These are phyloP conservation scores for Hypomontagnella monticulosa DNA, from an alignment of 495 filamentous ascomycete genomes.

Conservation along the genomic window DNA sequence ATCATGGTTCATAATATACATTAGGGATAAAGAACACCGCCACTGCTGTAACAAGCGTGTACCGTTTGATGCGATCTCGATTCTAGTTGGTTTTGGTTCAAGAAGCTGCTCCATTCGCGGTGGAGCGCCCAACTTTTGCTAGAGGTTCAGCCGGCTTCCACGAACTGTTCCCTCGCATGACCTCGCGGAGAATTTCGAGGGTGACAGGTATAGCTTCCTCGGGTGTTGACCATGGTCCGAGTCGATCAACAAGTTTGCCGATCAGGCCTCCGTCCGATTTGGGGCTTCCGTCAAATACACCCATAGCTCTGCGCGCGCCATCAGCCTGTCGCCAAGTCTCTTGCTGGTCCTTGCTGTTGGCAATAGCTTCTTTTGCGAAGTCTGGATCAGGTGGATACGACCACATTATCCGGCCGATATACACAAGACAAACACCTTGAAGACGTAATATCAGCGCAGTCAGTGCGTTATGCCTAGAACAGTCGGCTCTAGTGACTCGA, in stretches of 20 bases:
- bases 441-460: slow-evolving; percentile 44
- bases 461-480: slow-evolving; percentile 28
- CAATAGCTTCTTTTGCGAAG: slow-evolving; percentile 15
- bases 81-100: slow-evolving; percentile 7
- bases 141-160: slow-evolving; percentile 43
- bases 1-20: slow-evolving; percentile 46
- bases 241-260: slow-evolving; percentile 45
- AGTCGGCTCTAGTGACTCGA: slow-evolving; percentile 34
- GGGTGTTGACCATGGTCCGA: slow-evolving; percentile 45
- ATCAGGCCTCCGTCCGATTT: slow-evolving; percentile 38
- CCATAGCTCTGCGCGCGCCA: slow-evolving; percentile 35
- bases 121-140: slow-evolving; percentile 26
- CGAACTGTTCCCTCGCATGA: slow-evolving; percentile 30
- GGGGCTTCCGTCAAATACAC: slow-evolving; percentile 32
- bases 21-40: slow-evolving; percentile 14
- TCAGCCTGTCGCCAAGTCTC: slow-evolving; percentile 40
- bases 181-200: slow-evolving; percentile 40
- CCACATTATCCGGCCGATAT: slow-evolving; percentile 40
- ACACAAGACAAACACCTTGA: slow-evolving; percentile 41
- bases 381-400: slow-evolving; percentile 37
- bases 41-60: slow-evolving; percentile 1
- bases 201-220: slow-evolving; percentile 43
- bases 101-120: slow-evolving; percentile 26
- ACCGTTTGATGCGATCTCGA: neutral
- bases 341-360: slow-evolving; percentile 36